Conservation (phyloP, 495 filamentous ascomycete genomes). For the Xylona heveae region DNA sequence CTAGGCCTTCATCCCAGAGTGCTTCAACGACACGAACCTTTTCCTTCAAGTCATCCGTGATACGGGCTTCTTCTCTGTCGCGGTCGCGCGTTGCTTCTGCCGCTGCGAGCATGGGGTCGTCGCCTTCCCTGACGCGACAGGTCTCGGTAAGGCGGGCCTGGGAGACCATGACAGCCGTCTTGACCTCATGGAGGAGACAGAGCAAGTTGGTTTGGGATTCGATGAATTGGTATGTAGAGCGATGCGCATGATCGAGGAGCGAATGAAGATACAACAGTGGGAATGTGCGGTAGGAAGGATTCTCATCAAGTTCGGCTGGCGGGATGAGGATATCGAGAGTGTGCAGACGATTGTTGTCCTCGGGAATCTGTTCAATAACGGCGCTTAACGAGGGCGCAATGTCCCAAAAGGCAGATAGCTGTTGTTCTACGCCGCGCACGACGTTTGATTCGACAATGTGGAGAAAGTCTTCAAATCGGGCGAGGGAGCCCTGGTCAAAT, state of each 20-base stretch:
- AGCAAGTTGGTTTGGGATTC: conserved; percentile 84
- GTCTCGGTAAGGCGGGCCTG: conserved; percentile 29
- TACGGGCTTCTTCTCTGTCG: conserved; percentile 31
- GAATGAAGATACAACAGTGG: conserved; percentile 79
- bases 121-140: conserved; percentile 33
- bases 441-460: conserved; percentile 70
- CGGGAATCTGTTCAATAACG: conserved; percentile 57
- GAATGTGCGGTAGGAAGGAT: conserved; percentile 52
- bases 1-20: conserved; percentile 57
- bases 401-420: conserved; percentile 91
- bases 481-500: conserved; percentile 41
- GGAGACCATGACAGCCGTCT: conserved; percentile 49
- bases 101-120: conserved; percentile 26
- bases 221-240: conserved; percentile 87
- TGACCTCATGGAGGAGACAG: conserved; percentile 85
- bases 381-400: conserved; percentile 66
- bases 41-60: conserved; percentile 81
- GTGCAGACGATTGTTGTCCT: conserved; percentile 13
- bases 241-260: conserved; percentile 67
- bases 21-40: conserved; percentile 77
- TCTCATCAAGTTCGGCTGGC: conserved; percentile 57
- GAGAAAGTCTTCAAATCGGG: conserved; percentile 58
- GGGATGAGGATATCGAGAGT: conserved; percentile 41
- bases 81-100: conserved; percentile 15
- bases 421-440: conserved; percentile 68